Conservation (phyloP, 495 filamentous ascomycete genomes). For the Sphaerosporella brunnea region DNA sequence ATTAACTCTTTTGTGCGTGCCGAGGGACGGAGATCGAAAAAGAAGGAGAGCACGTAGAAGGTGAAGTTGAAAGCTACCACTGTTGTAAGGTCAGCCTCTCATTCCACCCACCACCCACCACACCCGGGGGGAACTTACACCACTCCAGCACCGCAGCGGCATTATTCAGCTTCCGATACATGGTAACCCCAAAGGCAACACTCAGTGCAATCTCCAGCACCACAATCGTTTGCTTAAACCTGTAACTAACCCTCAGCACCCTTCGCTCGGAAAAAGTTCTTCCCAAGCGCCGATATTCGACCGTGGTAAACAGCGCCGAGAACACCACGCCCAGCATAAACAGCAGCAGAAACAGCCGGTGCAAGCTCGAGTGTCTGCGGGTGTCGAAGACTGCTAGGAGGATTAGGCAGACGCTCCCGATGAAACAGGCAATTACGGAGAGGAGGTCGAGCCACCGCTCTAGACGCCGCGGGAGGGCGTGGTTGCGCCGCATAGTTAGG, state of each 20-base stretch:
- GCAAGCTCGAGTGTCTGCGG: slow-evolving; percentile 39
- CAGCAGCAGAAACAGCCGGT: slow-evolving; percentile 60
- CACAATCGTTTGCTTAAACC: slow-evolving; percentile 65
- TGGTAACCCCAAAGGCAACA: slow-evolving; percentile 30
- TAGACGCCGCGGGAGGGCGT: slow-evolving; percentile 17
- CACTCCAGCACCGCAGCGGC: slow-evolving; percentile 44
- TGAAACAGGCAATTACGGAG: slow-evolving; percentile 53
- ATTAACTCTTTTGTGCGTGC: slow-evolving; percentile 40
- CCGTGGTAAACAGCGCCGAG: slow-evolving; percentile 23
- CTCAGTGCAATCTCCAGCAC: slow-evolving; percentile 53
- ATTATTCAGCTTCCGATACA: slow-evolving; percentile 27
- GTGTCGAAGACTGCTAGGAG: slow-evolving; percentile 77
- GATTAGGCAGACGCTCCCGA: slow-evolving; percentile 64
- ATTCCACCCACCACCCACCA: neutral
- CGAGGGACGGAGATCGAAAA: slow-evolving; percentile 72
- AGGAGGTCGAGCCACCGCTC: slow-evolving; percentile 55
- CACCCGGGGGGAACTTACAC: slow-evolving; percentile 28
- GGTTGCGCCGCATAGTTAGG: slow-evolving; percentile 43
- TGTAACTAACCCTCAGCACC: slow-evolving; percentile 58
- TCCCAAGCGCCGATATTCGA: slow-evolving; percentile 70
- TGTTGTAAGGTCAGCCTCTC: slow-evolving; percentile 12
- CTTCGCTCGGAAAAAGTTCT: slow-evolving; percentile 36
- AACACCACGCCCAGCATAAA: slow-evolving; percentile 48
- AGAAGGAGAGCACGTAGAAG: slow-evolving; percentile 75
- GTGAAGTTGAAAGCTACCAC: slow-evolving; percentile 77